A percentile compares a stretch with the other conserved stretches of the same genome.
phyloP scores from a whole-genome alignment of 176 grass and related monocot species.

The Zizania latifolia region DNA sequence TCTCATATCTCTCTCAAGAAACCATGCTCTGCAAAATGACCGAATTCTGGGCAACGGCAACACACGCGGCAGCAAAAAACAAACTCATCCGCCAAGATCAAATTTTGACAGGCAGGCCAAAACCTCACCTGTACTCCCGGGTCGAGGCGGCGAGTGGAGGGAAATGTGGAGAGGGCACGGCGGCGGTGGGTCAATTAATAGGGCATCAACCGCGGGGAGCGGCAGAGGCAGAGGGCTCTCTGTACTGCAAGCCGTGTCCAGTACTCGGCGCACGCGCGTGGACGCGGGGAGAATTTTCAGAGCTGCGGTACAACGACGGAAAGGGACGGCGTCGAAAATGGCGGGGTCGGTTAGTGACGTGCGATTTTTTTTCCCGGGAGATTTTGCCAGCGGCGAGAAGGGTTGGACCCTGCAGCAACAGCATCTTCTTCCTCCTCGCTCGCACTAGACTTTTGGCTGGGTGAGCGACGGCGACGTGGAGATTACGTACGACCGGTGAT shows the following conservation, averaged over 20 bases:
- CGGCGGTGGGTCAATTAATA: neutral
- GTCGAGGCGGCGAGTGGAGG: neutral
- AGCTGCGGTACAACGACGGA: constrained; percentile 25
- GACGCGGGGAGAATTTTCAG: neutral
- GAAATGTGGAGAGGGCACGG: neutral
- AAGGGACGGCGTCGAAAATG: neutral
- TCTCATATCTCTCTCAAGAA: too few species aligned
- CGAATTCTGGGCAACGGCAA: too few species aligned
- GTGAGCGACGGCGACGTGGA: neutral
- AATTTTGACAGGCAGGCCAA: neutral
- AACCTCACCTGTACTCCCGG: neutral
- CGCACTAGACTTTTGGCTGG: constrained; percentile 23
- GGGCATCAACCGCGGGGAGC: neutral
- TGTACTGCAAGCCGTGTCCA: constrained; percentile 14
- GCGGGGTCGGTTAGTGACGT: constrained; percentile 2
- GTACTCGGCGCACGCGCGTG: neutral
- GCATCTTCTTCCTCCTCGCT: neutral
- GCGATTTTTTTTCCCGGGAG: neutral
- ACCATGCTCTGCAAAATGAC: too few species aligned
- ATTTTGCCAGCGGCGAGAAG: too few species aligned
- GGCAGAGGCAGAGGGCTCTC: neutral
- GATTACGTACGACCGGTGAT: too few species aligned
- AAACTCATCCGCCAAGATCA: neutral
- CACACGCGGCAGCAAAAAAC: too few species aligned
- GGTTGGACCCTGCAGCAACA: neutral